Conservation (phyloP, 306 rosid species). For the barrel medic (Medicago truncatula) region DNA sequence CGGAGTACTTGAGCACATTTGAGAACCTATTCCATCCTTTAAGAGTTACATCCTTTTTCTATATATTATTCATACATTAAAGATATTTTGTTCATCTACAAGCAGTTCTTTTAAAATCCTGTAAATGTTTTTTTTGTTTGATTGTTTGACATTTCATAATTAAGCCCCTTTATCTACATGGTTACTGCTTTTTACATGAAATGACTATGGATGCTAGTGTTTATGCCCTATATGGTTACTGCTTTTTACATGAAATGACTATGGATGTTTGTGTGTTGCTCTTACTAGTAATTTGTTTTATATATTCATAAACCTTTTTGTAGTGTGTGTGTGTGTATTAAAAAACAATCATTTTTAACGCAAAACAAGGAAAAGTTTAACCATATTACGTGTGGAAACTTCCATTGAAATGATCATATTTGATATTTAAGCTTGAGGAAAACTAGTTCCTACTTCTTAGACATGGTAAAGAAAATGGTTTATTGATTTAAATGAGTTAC, state of each 20-base stretch:
- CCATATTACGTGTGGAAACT: conserved; percentile 71
- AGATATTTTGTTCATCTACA: background rate
- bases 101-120: conserved; percentile 9
- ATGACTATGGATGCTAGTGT: conserved; percentile 10
- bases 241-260: conserved; percentile 8
- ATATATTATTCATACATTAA: background rate
- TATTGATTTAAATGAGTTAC: background rate
- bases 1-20: background rate
- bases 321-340: background rate
- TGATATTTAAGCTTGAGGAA: conserved; percentile 49
- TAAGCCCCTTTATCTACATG: conserved; percentile 6
- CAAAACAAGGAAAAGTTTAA: background rate
- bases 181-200: conserved; percentile 24
- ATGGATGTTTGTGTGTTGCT: conserved; percentile 3
- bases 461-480: conserved; percentile 57
- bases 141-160: conserved; percentile 12
- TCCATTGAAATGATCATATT: conserved; percentile 71
- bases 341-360: conserved; percentile 4
- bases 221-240: too few species aligned
- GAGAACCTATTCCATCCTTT: conserved; percentile 21
- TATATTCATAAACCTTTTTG: background rate
- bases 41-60: conserved; percentile 7
- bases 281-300: conserved; percentile 10
- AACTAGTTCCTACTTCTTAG: conserved; percentile 48
- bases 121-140: background rate